Base-by-base conservation (phyloP, 176 grass and related monocot species). In the Carex myosuroides region DNA sequence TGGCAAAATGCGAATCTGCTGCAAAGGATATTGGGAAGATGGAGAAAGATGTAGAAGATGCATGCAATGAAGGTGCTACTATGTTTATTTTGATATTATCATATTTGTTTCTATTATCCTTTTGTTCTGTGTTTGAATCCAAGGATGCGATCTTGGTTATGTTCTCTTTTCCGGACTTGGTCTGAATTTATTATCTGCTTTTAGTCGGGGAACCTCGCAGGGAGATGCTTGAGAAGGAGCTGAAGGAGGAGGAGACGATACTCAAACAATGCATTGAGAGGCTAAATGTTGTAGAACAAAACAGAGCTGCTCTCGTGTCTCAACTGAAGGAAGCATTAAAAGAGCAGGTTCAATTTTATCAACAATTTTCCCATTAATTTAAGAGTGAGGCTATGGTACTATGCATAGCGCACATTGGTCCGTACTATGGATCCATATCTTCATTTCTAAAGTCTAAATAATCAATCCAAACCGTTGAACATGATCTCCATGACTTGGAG, bases 271-370 rank as follows among this genome's bases (percentile, higher is more conserved):
- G 93, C 84, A 92, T 94, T 21, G 91, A 94, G 81, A 99, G 87
- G 66, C 89, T 99, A 14, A 99, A 94, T 88, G 26, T 77, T 59
- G 87, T 87, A 66, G 93, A 99, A 92, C 83, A 81, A 84, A 99
- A 95, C 79, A 88, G 91, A 78, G 69, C 85, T 71, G 30, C 88
- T 79, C 81, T 89, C 85, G 93, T 99, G 3, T 88, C 86, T 88
- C 93, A 99, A 79, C 81, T 99, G 56, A 95, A 95, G 81, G 91
- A 90, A 82, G 88, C 93, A 62, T 79, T 95, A 70, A 91, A 89
- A 87, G 93, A 99, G 87, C 96, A 95, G 96, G 96, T 99, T 59
- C 42, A 66, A 57, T 30, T 32, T 56, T 75, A 66, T 41, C 52
- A 46, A 6, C 63, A 21, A 18, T 21, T 42, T 81, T 61, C 0